Base-by-base conservation (phyloP, 2,329 filamentous ascomycete genomes). In the Arthrobotrys sinensis region DNA sequence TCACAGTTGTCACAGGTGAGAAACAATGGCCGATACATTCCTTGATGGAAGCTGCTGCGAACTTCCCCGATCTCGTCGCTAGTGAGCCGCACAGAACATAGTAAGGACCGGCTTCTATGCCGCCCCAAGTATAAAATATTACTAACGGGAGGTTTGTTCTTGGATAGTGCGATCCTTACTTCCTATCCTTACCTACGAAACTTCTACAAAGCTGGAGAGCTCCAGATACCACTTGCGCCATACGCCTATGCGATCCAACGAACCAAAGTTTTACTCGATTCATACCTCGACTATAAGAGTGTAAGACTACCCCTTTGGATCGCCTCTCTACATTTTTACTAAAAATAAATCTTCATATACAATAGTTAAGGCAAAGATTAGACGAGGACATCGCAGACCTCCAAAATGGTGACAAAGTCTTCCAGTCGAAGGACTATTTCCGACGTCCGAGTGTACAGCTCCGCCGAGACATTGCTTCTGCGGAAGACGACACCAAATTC, bases 1-100 rank as follows among this genome's bases (percentile, higher is more conserved):
- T 34, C 11, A 16, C 32, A 21, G 8, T 32, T 24, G 19, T n/a
- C 8, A 11, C 28, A 79, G 71, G 64, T 21, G 80, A 80, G 34
- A 78, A 80, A 16, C 73, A 80, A 57, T 83, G 82, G 82, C 71
- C 80, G 45, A 81, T 83, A 19, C 65, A 82, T 40, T 80, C 70
- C 3, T 64, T 83, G 5, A 76, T 80, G 45, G 65, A 79, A 60
- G 80, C 76, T 2, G 82, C 82, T 3, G 79, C 80, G 5, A 63
- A 68, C 14, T 83, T 83, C 40, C 82, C 82, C 2, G 79, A 82
- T 38, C 68, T 81, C 4, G 80, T 83, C 1, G 78, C 79, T 11
- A 79, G 57, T 8, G 80, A 78, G 36, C 80, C 82, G 2, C 81
- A 82, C 68, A 66, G 81, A 63, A 82, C 79, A 32, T 80, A 81